Percentiles rank a stretch among this genome's conserved stretches.
Evolutionary conservation across 2,329 filamentous ascomycete genomes (phyloP).

Genomic region (Xylaria sp.): DNA sequence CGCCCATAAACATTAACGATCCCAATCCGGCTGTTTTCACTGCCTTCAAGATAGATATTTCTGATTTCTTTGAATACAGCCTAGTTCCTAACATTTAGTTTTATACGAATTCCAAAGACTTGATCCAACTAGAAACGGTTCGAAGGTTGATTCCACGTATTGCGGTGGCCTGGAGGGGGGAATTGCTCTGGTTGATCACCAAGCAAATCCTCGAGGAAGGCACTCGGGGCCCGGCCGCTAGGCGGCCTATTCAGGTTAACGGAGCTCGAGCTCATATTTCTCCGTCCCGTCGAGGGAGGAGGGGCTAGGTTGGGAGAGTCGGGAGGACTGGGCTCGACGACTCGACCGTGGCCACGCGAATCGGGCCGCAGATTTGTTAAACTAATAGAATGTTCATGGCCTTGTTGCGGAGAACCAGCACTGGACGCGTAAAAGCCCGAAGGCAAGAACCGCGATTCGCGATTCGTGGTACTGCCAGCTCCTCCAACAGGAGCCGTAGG

Average conservation of each 20-base stretch:
- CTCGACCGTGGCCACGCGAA: slow-evolving; percentile 57
- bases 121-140: slow-evolving; percentile 19
- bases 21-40: neutral
- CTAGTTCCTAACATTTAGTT: neutral
- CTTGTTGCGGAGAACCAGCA: slow-evolving; percentile 54
- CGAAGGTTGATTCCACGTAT: slow-evolving; percentile 35
- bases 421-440: slow-evolving; percentile 88
- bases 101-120: neutral
- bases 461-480: slow-evolving; percentile 56
- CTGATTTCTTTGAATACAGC: neutral
- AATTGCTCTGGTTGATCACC: slow-evolving; percentile 69
- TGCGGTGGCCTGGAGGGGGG: slow-evolving; percentile 46
- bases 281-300: slow-evolving; percentile 40
- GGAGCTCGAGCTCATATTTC: slow-evolving; percentile 66
- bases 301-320: slow-evolving; percentile 64
- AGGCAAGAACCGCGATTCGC: slow-evolving; percentile 82
- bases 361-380: slow-evolving; percentile 67
- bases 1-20: neutral
- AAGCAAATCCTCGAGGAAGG: slow-evolving; percentile 88
- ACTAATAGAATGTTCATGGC: slow-evolving; percentile 61
- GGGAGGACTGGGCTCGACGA: slow-evolving; percentile 61
- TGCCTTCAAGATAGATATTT: neutral
- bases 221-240: slow-evolving; percentile 79
- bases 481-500: slow-evolving; percentile 75
- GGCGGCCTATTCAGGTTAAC: slow-evolving; percentile 69